Conservation (phyloP, 1,284 basidiomycete species). For the Fomitopsis schrenkii region DNA sequence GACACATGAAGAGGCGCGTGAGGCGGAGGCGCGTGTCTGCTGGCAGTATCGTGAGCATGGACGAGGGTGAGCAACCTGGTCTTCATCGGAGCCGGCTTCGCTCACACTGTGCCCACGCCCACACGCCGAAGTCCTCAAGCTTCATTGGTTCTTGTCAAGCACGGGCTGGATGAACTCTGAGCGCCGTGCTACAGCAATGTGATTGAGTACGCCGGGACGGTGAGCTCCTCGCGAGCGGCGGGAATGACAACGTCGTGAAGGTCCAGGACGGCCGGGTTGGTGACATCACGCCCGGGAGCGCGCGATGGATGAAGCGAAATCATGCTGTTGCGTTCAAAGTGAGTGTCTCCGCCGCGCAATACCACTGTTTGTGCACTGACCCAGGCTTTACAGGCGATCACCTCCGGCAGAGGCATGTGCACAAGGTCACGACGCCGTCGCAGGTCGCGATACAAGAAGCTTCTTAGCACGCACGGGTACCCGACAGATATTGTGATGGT, state of each 20-base stretch:
- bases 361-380: not conserved
- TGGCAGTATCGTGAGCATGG: too few species aligned
- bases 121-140: too few species aligned
- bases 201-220: too few species aligned
- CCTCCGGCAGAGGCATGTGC: slow-evolving; percentile 92
- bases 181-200: too few species aligned
- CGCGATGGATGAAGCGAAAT: slow-evolving; percentile 91
- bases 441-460: slow-evolving; percentile 89
- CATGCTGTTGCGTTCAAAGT: slow-evolving; percentile 95
- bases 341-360: slow-evolving; percentile 8
- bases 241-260: slow-evolving; percentile 96
- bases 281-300: slow-evolving; percentile 57
- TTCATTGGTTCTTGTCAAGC: too few species aligned
- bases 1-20: too few species aligned
- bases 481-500: slow-evolving; percentile 55
- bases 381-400: slow-evolving; percentile 62
- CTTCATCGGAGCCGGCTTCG: too few species aligned
- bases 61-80: too few species aligned
- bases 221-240: slow-evolving; percentile 88
- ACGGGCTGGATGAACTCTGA: too few species aligned
- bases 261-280: slow-evolving; percentile 88
- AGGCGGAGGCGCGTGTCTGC: too few species aligned
- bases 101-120: too few species aligned
- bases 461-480: slow-evolving; percentile 92
- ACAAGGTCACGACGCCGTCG: slow-evolving; percentile 78